These are phyloP conservation scores for Paratinospora sagittata DNA, from an alignment of 164 flowering plant genomes.

Conservation along the genomic window DNA sequence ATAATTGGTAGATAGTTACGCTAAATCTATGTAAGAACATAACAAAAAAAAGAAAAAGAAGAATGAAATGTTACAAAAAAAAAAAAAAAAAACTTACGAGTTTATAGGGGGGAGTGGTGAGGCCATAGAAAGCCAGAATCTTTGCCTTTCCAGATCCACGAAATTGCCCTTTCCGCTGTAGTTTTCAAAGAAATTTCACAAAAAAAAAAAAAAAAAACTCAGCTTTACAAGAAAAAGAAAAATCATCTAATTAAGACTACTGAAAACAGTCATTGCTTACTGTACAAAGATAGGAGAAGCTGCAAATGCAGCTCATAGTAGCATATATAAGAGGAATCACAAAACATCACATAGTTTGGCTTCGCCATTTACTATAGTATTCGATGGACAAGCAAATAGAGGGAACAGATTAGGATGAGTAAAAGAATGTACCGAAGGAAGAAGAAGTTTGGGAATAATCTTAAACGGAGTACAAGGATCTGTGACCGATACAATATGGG, in stretches of 20 bases:
- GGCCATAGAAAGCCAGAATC: conserved; percentile 54
- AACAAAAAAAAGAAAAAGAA: no score
- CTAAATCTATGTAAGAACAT: no score
- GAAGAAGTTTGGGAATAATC: conserved; percentile 1
- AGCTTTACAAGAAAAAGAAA: background rate
- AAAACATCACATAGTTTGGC: no score
- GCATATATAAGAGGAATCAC: no score
- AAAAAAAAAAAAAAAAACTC: background rate
- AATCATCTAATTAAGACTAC: background rate
- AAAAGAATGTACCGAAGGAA: background rate
- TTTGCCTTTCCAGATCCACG: conserved; percentile 8
- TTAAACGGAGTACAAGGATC: background rate
- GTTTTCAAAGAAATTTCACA: background rate
- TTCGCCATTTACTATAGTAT: no score
- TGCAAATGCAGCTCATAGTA: no score
- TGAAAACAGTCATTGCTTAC: no score
- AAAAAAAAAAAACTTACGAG: conserved; percentile 45
- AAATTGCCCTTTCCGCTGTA: conserved; percentile 9
- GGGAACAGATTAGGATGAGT: background rate
- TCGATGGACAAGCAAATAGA: no score
- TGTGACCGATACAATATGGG: conserved; percentile 5
- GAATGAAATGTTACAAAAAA: background rate
- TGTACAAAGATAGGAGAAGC: no score
- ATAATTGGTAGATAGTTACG: no score
- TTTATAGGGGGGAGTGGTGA: conserved; percentile 69